Evolutionary conservation across 1,284 basidiomycete species (phyloP).

Genomic region (Puccinia novopanici): DNA sequence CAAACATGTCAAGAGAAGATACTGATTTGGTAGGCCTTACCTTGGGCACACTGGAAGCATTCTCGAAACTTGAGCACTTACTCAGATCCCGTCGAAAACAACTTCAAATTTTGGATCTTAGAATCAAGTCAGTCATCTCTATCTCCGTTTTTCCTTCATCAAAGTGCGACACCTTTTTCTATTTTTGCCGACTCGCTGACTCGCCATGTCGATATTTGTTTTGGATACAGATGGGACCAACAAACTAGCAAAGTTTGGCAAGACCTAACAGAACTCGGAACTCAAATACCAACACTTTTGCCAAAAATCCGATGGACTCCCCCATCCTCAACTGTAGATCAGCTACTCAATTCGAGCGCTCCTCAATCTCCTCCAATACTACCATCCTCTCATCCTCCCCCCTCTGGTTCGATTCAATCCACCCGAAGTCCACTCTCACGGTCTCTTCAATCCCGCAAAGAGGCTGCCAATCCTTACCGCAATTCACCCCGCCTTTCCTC

Average conservation of each 20-base stretch:
- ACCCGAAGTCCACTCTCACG: slow-evolving; percentile 12
- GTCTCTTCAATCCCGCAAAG: slow-evolving; percentile 33
- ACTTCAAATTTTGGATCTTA: slow-evolving; percentile 42
- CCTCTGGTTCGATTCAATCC: slow-evolving; percentile 20
- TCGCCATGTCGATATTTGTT: neutral
- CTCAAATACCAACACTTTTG: slow-evolving; percentile 28
- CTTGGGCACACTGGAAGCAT: slow-evolving; percentile 46
- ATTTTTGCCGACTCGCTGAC: neutral
- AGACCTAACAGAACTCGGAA: slow-evolving; percentile 35
- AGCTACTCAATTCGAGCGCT: neutral
- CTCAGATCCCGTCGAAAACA: slow-evolving; percentile 48
- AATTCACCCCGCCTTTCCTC: neutral
- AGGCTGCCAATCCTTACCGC: neutral
- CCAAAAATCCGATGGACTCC: slow-evolving; percentile 40
- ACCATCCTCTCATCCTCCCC: neutral
- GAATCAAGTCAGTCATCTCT: slow-evolving; percentile 28
- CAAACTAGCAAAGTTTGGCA: slow-evolving; percentile 38
- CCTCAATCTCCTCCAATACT: neutral
- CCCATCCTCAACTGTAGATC: neutral
- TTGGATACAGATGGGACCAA: slow-evolving; percentile 38
- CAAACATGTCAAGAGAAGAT: slow-evolving; percentile 50
- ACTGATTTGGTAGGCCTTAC: slow-evolving; percentile 49
- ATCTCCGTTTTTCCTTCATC: neutral
- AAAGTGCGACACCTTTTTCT: neutral
- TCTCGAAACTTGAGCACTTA: slow-evolving; percentile 47